Base-by-base conservation (phyloP, 768 basidiomycete species). In the Boletus sp. region DNA sequence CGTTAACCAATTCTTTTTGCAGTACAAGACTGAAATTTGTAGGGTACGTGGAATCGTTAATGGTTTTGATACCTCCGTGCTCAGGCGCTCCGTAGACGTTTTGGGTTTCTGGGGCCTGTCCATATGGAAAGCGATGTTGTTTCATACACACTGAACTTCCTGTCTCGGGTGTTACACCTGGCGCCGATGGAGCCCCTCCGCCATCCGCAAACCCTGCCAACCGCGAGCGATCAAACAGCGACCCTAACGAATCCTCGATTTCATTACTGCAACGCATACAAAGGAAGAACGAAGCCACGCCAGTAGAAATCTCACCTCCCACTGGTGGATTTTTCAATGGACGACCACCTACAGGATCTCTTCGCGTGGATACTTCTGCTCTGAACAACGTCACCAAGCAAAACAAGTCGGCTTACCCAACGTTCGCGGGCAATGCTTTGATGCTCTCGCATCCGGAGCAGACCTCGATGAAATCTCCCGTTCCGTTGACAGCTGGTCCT, bases 11-110 rank as follows among this genome's bases (percentile, higher is more conserved):
- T 59, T 33, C 33, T 58, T 29, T 50, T 53, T 48, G 19, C 64
- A 90, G 90, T 94, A 94, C 73, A 95, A 95, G 73, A 94, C 93
- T 10, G 92, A 95, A 72, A 92, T 94, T 60, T 95, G 92, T 70
- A 84, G 91, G 75, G 90, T 92, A 64, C 59, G 84, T 72, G 7
- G 23, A 15, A 37, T 41, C 7, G 17, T 44, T 7, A 8, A 40
- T 38, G 8, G 15, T 27, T 32, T 47, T 48, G 30, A 34, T 27
- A 5, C 6, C 23, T 7, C 23, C 34, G 50, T 59, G 34, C 54
- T 60, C 54, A 60, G 44, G 64, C 33, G 6, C 27, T 54, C 25
- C 37, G 10, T 63, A 92, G 86, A 94, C 92, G 8, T 94, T 94
- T 77, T 94, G 92, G 90, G 87, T 93, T 13, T 93, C 91, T 44